These are phyloP conservation scores for Colletotrichum coccodes DNA, from an alignment of 2,329 filamentous ascomycete genomes.

Conservation along the genomic window DNA sequence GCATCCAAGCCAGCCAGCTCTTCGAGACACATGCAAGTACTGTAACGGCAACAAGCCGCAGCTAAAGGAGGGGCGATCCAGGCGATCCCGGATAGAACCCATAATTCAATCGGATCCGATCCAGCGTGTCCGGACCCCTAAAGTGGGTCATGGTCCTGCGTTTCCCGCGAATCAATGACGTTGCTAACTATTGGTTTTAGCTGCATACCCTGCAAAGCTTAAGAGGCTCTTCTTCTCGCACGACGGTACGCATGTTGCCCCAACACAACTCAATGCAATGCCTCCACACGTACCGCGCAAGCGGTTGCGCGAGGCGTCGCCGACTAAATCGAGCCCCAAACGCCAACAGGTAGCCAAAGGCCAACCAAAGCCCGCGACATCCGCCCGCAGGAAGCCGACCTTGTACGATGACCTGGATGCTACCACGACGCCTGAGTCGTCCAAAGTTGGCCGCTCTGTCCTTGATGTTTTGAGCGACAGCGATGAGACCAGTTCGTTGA, in stretches of 20 bases:
- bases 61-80: constrained; percentile 13
- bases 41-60: neutral
- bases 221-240: constrained; percentile 6
- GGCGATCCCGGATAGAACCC: constrained; percentile 2
- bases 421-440: constrained; percentile 53
- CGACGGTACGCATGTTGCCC: neutral
- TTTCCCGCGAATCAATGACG: constrained; percentile 42
- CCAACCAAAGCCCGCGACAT: neutral
- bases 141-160: constrained; percentile 41
- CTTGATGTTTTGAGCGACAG: constrained; percentile 56
- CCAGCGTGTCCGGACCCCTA: constrained; percentile 9
- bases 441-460: constrained; percentile 52
- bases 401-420: constrained; percentile 71
- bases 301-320: constrained; percentile 58
- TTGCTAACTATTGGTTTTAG: constrained; percentile 6
- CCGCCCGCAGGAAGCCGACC: constrained; percentile 61
- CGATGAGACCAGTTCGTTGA: constrained; percentile 59
- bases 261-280: constrained; percentile 56
- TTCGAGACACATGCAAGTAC: constrained; percentile 7
- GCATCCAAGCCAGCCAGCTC: neutral
- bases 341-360: constrained; percentile 30
- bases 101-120: constrained; percentile 22
- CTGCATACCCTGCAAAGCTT: constrained; percentile 18
- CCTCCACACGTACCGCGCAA: constrained; percentile 76
- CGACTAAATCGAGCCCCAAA: constrained; percentile 37